Conservation (phyloP, 2,329 filamentous ascomycete genomes). For the Lasiodiplodia theobromae region DNA sequence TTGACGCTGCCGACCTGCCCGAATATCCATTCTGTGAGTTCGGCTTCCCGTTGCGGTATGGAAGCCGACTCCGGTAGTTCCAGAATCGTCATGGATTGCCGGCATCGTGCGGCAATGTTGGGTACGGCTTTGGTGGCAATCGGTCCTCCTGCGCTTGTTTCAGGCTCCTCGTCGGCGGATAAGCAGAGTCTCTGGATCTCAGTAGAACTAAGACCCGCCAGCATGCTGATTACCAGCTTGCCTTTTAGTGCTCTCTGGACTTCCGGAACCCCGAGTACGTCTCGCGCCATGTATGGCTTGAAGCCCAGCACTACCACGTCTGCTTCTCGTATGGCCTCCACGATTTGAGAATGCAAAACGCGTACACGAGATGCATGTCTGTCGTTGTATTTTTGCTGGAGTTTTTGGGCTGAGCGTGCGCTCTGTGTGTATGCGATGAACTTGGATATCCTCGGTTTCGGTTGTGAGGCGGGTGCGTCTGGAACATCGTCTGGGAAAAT, state of each 20-base stretch:
- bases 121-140: slow-evolving; percentile 1
- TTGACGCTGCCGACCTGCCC: not conserved
- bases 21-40: not conserved
- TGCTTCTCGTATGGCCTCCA: not conserved
- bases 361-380: not conserved
- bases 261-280: not conserved
- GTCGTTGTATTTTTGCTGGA: not conserved
- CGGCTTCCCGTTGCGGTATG: not conserved
- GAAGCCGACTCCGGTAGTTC: not conserved
- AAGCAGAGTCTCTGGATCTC: not conserved
- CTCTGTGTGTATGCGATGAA: slow-evolving; percentile 1
- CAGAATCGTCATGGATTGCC: slow-evolving; percentile 5
- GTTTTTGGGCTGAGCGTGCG: not conserved
- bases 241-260: not conserved
- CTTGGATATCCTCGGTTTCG: not conserved
- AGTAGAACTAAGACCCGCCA: not conserved
- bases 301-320: slow-evolving; percentile 9
- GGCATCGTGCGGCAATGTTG: not conserved
- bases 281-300: not conserved
- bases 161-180: not conserved
- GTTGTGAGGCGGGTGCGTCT: not conserved
- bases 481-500: not conserved
- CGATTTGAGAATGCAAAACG: not conserved
- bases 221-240: slow-evolving; percentile 3
- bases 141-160: not conserved